Percentiles rank a stretch among this genome's conserved stretches.
These are phyloP conservation scores for Tuctoria greenei DNA, from an alignment of 176 grass and related monocot genomes.

Conservation along the genomic window DNA sequence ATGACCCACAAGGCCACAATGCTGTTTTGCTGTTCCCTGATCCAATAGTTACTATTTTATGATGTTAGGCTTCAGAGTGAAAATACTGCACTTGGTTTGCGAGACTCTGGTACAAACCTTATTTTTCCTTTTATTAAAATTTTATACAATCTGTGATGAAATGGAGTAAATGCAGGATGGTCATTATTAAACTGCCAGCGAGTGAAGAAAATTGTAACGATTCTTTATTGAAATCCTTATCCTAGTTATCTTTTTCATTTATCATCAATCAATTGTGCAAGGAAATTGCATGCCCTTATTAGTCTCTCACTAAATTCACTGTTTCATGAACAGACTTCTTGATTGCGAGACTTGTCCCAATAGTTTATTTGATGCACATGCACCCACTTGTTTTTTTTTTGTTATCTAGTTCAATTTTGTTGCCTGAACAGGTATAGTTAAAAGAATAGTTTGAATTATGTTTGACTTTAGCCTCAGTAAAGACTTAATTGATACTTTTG, in stretches of 20 bases:
- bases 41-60: neutral
- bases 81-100: conserved; percentile 25
- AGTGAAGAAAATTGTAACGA: neutral
- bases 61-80: conserved; percentile 2
- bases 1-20: neutral
- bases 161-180: neutral
- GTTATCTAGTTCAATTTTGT: neutral
- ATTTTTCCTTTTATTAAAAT: neutral
- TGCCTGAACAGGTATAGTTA: conserved; percentile 15
- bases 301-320: neutral
- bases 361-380: neutral
- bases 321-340: conserved; percentile 11
- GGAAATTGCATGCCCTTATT: neutral
- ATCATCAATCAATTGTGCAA: neutral
- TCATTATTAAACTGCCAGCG: neutral
- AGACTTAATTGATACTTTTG: conserved; percentile 11
- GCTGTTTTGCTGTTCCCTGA: neutral
- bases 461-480: neutral
- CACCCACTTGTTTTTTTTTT: neutral
- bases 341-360: neutral
- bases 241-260: neutral
- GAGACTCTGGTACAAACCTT: neutral
- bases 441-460: neutral
- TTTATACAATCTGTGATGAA: neutral
- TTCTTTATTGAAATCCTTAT: neutral